These are phyloP conservation scores for Phytopythium mirpurense DNA, from an alignment of 352 stramenopile genomes.

Conservation along the genomic window DNA sequence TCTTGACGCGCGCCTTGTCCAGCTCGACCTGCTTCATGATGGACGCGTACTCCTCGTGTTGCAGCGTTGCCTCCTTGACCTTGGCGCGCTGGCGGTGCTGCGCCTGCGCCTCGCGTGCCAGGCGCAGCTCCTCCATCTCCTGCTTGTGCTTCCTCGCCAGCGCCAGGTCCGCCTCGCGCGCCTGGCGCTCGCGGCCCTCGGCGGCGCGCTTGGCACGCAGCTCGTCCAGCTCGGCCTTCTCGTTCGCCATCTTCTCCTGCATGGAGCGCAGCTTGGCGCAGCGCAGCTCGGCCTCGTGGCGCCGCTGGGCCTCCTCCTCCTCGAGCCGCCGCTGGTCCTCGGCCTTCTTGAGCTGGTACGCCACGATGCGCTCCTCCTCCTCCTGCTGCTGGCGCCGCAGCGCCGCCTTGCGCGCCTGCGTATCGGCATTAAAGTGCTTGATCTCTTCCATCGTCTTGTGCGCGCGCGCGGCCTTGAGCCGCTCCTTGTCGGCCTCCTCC, in stretches of 20 bases:
- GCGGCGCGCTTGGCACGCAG: constrained; percentile 86
- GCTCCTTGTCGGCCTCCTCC: constrained; percentile 73
- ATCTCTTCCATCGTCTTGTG: constrained; percentile 69
- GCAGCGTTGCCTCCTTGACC: constrained; percentile 72
- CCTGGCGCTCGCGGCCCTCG: constrained; percentile 86
- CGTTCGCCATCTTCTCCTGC: constrained; percentile 87
- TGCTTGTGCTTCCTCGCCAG: constrained; percentile 84
- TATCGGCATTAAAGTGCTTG: constrained; percentile 60
- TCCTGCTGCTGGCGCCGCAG: constrained; percentile 78
- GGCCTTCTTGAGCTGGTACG: constrained; percentile 71
- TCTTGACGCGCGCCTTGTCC: constrained; percentile 48
- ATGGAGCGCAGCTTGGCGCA: constrained; percentile 69
- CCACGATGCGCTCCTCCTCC: constrained; percentile 61
- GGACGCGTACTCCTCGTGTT: constrained; percentile 87
- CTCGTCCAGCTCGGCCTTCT: constrained; percentile 89
- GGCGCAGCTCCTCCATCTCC: constrained; percentile 74
- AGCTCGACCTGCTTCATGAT: constrained; percentile 81
- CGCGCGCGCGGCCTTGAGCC: constrained; percentile 44
- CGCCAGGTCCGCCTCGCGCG: constrained; percentile 76
- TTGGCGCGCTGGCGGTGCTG: constrained; percentile 65
- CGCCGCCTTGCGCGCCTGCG: constrained; percentile 34
- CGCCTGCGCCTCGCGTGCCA: constrained; percentile 57
- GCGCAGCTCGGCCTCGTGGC: constrained; percentile 66
- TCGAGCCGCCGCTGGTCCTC: constrained; percentile 58
- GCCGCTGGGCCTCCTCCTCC: constrained; percentile 57